Conservation (phyloP, 768 basidiomycete genomes). For the Boletus patriciae region DNA sequence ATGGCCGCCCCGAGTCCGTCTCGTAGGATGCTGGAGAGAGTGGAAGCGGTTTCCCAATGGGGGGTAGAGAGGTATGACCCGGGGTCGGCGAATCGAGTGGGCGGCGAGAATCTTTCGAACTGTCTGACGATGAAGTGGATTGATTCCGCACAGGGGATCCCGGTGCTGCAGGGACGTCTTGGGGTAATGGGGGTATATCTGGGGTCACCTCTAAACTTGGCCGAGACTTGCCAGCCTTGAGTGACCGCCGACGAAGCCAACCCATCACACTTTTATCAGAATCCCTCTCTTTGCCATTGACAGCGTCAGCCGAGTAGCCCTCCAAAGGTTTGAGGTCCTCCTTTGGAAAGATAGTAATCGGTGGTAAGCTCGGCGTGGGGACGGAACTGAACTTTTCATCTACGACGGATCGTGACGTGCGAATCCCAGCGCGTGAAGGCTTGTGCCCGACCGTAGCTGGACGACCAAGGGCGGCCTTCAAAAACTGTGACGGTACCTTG, state of each 20-base stretch:
- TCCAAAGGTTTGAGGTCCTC: conserved; percentile 27
- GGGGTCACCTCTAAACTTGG: conserved; percentile 21
- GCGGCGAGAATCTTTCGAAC: conserved; percentile 28
- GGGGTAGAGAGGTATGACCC: conserved; percentile 11
- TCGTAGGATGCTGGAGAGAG: conserved; percentile 10
- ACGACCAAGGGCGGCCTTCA: conserved; percentile 19
- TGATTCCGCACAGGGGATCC: conserved; percentile 24
- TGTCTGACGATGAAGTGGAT: conserved; percentile 25
- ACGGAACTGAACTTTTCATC: conserved; percentile 26
- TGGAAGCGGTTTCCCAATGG: conserved; percentile 12
- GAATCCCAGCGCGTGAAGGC: conserved; percentile 20
- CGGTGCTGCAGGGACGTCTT: conserved; percentile 8
- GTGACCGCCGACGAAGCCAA: conserved; percentile 33
- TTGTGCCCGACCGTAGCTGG: conserved; percentile 14
- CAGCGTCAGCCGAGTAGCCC: conserved; percentile 32
- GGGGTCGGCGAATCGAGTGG: conserved; percentile 19
- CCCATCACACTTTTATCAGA: conserved; percentile 40
- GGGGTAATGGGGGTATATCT: conserved; percentile 16
- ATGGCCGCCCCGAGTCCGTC: conserved; percentile 26
- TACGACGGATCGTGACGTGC: conserved; percentile 20
- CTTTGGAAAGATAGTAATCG: conserved; percentile 21
- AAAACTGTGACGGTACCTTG: conserved; percentile 17
- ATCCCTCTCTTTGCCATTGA: conserved; percentile 36
- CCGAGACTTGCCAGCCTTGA: conserved; percentile 24
- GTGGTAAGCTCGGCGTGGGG: conserved; percentile 10